Evolutionary conservation across 192 early-diverging fungal species (phyloP).

Genomic region (Funneliformis mosseae): DNA sequence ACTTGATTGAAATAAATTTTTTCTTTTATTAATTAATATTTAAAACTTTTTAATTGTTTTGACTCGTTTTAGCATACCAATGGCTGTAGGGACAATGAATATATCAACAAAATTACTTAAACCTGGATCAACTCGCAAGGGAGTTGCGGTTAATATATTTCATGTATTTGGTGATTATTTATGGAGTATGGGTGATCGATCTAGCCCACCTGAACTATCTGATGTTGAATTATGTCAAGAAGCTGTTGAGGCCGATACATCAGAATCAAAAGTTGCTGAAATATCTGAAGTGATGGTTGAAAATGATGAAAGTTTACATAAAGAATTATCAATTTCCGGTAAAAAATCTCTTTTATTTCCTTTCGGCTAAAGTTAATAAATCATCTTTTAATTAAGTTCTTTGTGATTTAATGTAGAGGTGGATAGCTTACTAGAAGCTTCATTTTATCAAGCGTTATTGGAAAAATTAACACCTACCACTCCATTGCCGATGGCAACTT

Average conservation of each 20-base stretch:
- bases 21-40: neutral
- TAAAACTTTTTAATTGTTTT: neutral
- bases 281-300: neutral
- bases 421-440: constrained; percentile 69
- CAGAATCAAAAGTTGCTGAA: constrained; percentile 36
- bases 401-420: constrained; percentile 58
- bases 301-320: neutral
- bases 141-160: constrained; percentile 77
- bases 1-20: neutral
- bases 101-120: constrained; percentile 51
- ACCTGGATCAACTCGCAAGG: constrained; percentile 51
- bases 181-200: constrained; percentile 77
- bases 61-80: constrained; percentile 37
- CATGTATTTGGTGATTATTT: constrained; percentile 79
- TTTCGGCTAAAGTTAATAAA: neutral
- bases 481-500: constrained; percentile 74
- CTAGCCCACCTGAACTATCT: constrained; percentile 55
- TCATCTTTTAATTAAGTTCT: constrained; percentile 24
- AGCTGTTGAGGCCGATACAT: constrained; percentile 36
- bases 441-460: constrained; percentile 72
- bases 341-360: neutral
- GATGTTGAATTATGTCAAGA: neutral
- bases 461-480: constrained; percentile 63
- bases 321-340: constrained; percentile 4
- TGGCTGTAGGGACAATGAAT: constrained; percentile 71